These are phyloP conservation scores for Phytophthora capsici DNA, from an alignment of 352 stramenopile genomes.

Conservation along the genomic window DNA sequence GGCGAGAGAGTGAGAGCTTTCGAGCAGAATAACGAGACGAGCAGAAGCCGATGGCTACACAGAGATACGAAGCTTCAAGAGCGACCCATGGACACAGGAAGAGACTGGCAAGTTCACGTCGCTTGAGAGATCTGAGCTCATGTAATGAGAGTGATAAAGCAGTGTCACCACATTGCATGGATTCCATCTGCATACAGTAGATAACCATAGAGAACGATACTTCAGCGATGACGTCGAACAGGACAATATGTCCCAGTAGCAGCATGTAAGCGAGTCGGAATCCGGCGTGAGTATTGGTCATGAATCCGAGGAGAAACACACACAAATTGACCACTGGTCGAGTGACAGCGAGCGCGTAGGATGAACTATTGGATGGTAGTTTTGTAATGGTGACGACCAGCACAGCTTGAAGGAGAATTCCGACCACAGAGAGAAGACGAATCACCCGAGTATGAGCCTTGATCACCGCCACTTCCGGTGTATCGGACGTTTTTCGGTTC, in stretches of 20 bases:
- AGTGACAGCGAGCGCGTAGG: slow-evolving; percentile 57
- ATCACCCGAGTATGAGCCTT: slow-evolving; percentile 61
- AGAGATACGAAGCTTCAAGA: slow-evolving; percentile 62
- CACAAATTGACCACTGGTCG: slow-evolving; percentile 56
- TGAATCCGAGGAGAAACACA: slow-evolving; percentile 63
- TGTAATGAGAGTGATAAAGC: slow-evolving; percentile 26
- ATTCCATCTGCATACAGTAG: slow-evolving; percentile 48
- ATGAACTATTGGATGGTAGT: slow-evolving; percentile 25
- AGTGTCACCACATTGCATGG: slow-evolving; percentile 53
- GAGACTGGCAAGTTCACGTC: slow-evolving; percentile 52
- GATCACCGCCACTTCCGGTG: slow-evolving; percentile 60
- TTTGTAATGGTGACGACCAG: slow-evolving; percentile 34
- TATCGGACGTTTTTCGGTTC: slow-evolving; percentile 39
- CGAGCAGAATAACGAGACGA: slow-evolving; percentile 58
- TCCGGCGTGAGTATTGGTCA: slow-evolving; percentile 73
- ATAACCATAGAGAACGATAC: slow-evolving; percentile 65
- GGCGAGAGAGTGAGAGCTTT: slow-evolving; percentile 62
- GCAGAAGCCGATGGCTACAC: slow-evolving; percentile 62
- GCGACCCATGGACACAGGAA: slow-evolving; percentile 59
- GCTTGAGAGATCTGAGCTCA: slow-evolving; percentile 37
- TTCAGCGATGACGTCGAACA: slow-evolving; percentile 56
- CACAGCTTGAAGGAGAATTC: slow-evolving; percentile 49
- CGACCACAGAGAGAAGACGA: slow-evolving; percentile 50
- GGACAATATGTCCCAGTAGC: slow-evolving; percentile 46
- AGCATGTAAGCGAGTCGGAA: slow-evolving; percentile 53